A percentile compares a stretch with the other conserved stretches of the same genome.
Conservation (phyloP, 2,329 filamentous ascomycete genomes). For the Metarhizium rileyi region DNA sequence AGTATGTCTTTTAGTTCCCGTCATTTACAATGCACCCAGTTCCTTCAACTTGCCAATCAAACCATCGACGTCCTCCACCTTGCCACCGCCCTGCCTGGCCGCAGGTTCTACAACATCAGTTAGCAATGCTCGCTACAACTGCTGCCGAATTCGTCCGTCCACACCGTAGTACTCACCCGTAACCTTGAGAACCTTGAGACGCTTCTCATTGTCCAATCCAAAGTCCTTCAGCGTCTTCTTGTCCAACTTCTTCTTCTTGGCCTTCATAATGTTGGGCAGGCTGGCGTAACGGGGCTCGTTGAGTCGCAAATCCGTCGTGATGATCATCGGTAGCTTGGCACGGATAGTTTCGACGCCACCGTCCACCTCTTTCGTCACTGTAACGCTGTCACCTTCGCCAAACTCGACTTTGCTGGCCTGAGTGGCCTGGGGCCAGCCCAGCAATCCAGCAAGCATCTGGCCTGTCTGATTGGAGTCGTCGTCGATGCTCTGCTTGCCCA, state of each 20-base stretch:
- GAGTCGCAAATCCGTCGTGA: constrained; percentile 88
- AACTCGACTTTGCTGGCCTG: constrained; percentile 82
- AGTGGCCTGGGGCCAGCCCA: constrained; percentile 91
- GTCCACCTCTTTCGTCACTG: constrained; percentile 86
- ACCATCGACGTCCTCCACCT: constrained; percentile 96
- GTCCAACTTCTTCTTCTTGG: constrained; percentile 98
- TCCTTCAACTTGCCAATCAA: constrained; percentile 92
- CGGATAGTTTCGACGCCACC: constrained; percentile 85
- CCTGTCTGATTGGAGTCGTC: constrained; percentile 93
- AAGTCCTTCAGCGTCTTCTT: constrained; percentile 83
- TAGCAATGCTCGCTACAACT: too few relatives aligned
- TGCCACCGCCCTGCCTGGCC: constrained; percentile 81
- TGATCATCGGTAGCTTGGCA: constrained; percentile 80
- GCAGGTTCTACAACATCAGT: constrained; percentile 58
- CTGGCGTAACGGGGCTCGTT: constrained; percentile 94
- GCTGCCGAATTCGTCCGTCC: not conserved
- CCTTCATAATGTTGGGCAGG: constrained; percentile 99
- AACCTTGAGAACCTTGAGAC: constrained; percentile 87
- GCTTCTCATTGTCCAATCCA: constrained; percentile 61
- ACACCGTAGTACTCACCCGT: constrained; percentile 45
- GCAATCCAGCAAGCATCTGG: constrained; percentile 89
- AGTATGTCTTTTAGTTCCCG: not conserved
- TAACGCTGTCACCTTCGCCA: constrained; percentile 57
- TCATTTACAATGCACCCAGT: constrained; percentile 68
- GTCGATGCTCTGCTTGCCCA: constrained; percentile 98